phyloP scores from a whole-genome alignment of 139 green algal genomes.

The Trebouxia sp. region DNA sequence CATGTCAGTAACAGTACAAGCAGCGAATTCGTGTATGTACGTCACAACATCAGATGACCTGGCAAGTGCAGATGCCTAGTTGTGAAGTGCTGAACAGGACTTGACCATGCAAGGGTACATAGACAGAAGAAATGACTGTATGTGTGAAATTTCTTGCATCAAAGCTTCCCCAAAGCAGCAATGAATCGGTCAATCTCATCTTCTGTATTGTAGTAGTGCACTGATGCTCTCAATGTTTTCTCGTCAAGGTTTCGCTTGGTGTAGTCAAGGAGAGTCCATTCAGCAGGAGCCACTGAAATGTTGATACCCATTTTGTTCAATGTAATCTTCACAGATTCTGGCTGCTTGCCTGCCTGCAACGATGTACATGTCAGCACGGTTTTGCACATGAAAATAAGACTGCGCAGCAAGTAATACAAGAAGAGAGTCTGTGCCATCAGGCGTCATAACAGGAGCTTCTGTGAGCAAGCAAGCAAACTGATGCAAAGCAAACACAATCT shows the following conservation, averaged over 20 bases:
- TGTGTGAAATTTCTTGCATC: no score
- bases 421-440: neutral
- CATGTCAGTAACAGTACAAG: no score
- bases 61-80: no score
- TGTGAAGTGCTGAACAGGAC: no score
- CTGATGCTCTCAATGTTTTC: conserved; percentile 56
- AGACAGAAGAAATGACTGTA: no score
- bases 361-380: no score
- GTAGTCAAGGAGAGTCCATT: conserved; percentile 59
- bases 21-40: no score
- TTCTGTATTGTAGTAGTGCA: conserved; percentile 73
- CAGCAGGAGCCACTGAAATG: conserved; percentile 42
- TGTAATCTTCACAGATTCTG: conserved; percentile 27
- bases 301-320: conserved; percentile 42
- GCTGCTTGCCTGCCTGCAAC: conserved; percentile 22
- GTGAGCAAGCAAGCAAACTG: neutral
- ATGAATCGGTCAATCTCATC: conserved; percentile 52
- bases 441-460: neutral
- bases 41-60: no score
- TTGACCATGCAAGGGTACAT: no score
- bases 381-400: neutral
- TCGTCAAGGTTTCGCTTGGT: conserved; percentile 42
- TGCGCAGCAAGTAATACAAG: neutral
- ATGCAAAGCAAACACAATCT: neutral
- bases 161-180: conserved; percentile 34